A percentile compares a stretch with the other conserved stretches of the same genome.
Evolutionary conservation across 768 basidiomycete species (phyloP).

Genomic region (Mycena capillaripes): DNA sequence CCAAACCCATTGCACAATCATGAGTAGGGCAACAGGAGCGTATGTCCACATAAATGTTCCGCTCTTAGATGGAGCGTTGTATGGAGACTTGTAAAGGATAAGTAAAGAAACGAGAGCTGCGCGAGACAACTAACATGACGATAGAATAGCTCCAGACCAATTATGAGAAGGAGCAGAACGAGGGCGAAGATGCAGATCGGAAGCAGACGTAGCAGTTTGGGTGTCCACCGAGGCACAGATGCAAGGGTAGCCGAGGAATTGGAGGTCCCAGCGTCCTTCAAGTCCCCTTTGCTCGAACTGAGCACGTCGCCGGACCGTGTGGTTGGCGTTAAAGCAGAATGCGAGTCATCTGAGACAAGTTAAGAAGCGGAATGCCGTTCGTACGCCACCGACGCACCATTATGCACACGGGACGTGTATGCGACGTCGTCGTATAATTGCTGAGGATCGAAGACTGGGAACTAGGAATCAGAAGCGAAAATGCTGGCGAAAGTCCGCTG

Average conservation of each 20-base stretch:
- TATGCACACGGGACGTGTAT: no score
- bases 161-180: background rate
- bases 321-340: no score
- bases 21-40: slow-evolving; percentile 11
- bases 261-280: background rate
- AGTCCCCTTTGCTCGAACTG: background rate
- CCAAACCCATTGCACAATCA: slow-evolving; percentile 27
- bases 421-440: background rate
- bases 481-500: no score
- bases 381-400: no score
- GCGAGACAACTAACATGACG: background rate
- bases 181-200: slow-evolving; percentile 5
- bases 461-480: no score
- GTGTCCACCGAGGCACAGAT: background rate
- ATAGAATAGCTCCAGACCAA: slow-evolving; percentile 3
- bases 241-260: background rate
- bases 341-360: background rate
- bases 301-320: background rate
- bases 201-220: background rate
- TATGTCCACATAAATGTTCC: slow-evolving; percentile 21
- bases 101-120: background rate
- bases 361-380: no score
- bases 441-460: background rate
- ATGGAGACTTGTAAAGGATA: background rate
- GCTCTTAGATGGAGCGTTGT: slow-evolving; percentile 15